phyloP scores from a whole-genome alignment of 2,329 filamentous ascomycete genomes.

The Aureobasidium mangrovei region DNA sequence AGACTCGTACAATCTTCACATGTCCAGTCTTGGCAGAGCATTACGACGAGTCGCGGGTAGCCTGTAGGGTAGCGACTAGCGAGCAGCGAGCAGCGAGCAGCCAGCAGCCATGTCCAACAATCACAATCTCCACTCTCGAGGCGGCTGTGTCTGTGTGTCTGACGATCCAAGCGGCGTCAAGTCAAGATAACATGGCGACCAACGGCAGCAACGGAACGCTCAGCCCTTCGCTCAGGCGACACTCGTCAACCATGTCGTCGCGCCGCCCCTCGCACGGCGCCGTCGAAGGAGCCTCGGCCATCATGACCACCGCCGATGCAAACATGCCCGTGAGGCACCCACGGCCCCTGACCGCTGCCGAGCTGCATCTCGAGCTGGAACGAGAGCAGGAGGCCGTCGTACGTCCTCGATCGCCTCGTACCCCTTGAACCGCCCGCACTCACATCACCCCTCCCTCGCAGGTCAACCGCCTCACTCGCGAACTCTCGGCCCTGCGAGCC shows the following conservation, averaged over 20 bases:
- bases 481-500: constrained; percentile 73
- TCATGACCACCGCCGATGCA: constrained; percentile 3
- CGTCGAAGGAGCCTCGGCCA: not conserved
- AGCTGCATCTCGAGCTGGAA: constrained; percentile 81
- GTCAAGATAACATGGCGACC: constrained; percentile 2
- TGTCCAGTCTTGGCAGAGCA: too few relatives aligned
- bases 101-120: too few relatives aligned
- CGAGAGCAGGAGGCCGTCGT: constrained; percentile 94
- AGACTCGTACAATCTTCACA: not conserved
- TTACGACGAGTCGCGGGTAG: too few relatives aligned
- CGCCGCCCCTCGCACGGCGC: constrained; percentile 36
- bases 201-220: not conserved
- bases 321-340: constrained; percentile 67
- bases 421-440: not conserved
- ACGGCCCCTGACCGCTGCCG: constrained; percentile 75
- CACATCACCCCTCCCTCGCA: constrained; percentile 27
- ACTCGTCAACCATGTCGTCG: constrained; percentile 32
- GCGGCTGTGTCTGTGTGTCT: too few relatives aligned
- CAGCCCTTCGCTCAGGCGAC: constrained; percentile 15
- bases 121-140: too few relatives aligned
- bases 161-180: not conserved
- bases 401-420: constrained; percentile 30
- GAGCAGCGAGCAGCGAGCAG: too few relatives aligned
- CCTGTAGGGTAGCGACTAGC: too few relatives aligned
- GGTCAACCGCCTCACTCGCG: constrained; percentile 89